Percentiles rank a stretch among this genome's conserved stretches.
phyloP scores from a whole-genome alignment of 2,329 filamentous ascomycete species.

The Claviceps pusilla region DNA sequence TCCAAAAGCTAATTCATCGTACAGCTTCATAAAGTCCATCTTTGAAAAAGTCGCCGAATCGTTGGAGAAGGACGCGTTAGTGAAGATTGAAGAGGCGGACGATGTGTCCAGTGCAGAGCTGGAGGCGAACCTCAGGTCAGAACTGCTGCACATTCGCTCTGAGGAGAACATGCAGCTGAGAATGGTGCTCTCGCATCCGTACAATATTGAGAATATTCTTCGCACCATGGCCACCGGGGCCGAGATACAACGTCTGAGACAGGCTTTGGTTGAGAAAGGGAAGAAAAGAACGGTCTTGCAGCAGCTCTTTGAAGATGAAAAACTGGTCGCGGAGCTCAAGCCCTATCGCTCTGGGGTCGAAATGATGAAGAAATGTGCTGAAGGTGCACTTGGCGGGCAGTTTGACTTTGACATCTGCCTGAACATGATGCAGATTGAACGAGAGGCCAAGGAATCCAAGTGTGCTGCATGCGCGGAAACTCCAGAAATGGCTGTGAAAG shows the following conservation, averaged over 20 bases:
- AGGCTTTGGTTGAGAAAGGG: background rate
- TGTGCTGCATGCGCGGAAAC: constrained; percentile 8
- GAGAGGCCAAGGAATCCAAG: fast-evolving
- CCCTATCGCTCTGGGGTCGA: constrained; percentile 8
- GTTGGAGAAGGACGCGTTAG: background rate
- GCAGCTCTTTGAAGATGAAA: constrained; percentile 3
- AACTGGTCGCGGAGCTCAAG: background rate
- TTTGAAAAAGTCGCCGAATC: background rate
- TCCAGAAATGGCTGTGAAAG: fast-evolving
- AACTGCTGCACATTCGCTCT: background rate
- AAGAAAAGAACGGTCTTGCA: constrained; percentile 2
- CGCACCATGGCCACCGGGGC: background rate
- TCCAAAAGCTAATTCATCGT: background rate
- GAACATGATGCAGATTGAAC: constrained; percentile 5
- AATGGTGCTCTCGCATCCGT: constrained; percentile 13
- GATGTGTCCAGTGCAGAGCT: background rate
- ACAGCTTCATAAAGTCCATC: background rate
- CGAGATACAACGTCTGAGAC: background rate
- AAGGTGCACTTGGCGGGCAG: constrained; percentile 7
- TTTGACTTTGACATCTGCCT: constrained; percentile 11
- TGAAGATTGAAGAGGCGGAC: background rate
- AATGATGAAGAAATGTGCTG: background rate
- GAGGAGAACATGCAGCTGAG: background rate
- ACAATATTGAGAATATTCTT: constrained; percentile 16
- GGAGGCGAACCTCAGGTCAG: background rate